Conservation (phyloP, 2,329 filamentous ascomycete species). For the Microascus cirrosus region DNA sequence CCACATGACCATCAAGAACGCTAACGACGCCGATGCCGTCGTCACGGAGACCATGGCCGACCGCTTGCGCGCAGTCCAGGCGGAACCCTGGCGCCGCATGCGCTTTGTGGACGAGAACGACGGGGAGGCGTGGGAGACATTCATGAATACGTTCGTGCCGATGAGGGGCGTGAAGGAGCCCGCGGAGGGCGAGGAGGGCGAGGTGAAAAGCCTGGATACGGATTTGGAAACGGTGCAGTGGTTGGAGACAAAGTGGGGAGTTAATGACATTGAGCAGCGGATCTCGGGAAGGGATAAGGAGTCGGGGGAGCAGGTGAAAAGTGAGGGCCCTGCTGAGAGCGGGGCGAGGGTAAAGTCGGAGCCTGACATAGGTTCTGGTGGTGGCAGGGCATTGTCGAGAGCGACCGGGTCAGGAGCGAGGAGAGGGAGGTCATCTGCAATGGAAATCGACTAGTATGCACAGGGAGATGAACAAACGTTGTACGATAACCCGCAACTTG, state of each 20-base stretch:
- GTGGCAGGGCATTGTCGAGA: neutral
- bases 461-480: neutral
- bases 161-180: neutral
- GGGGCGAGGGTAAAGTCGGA: conserved; percentile 1
- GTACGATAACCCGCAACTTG: neutral
- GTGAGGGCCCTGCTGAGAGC: neutral
- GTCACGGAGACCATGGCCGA: conserved; percentile 62
- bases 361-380: neutral
- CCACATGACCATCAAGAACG: conserved; percentile 76
- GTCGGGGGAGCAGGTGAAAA: neutral
- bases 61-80: conserved; percentile 66
- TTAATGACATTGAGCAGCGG: conserved; percentile 1
- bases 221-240: conserved; percentile 1
- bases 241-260: neutral
- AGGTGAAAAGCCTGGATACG: neutral
- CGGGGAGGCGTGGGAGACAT: conserved; percentile 63
- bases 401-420: neutral
- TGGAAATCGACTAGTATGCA: conserved; percentile 1
- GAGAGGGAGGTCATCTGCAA: neutral
- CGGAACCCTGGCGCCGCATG: conserved; percentile 71
- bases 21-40: conserved; percentile 53
- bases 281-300: neutral
- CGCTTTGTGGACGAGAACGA: conserved; percentile 75
- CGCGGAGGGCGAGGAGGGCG: neutral
- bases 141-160: conserved; percentile 54